Evolutionary conservation across 2,329 filamentous ascomycete genomes (phyloP).

Genomic region (Dothistroma septosporum): DNA sequence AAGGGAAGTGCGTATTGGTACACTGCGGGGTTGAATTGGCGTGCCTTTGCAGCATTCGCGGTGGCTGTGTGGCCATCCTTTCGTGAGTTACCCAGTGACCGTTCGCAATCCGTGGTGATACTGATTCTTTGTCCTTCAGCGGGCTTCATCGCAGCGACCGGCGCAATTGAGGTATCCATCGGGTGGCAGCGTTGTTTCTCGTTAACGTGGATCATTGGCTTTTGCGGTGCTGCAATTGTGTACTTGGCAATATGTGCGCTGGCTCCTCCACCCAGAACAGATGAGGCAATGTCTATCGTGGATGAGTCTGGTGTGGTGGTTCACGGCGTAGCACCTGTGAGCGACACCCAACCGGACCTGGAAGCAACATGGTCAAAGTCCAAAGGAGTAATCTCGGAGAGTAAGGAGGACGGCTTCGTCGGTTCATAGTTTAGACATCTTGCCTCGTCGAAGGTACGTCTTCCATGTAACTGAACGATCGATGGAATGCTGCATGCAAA

Average conservation of each 20-base stretch:
- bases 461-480: no score
- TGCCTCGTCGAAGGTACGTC: no score
- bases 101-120: not conserved
- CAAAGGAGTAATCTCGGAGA: no score
- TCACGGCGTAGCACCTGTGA: no score
- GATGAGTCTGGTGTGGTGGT: no score
- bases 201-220: not conserved
- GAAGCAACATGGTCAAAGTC: no score
- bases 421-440: no score
- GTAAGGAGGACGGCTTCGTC: no score
- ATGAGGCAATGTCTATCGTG: no score
- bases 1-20: constrained; percentile 27
- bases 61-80: not conserved
- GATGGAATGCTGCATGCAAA: no score
- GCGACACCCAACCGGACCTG: no score
- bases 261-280: not conserved
- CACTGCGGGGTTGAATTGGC: constrained; percentile 24
- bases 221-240: not conserved
- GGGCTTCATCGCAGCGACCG: not conserved
- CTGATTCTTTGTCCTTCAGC: not conserved
- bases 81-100: not conserved
- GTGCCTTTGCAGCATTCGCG: constrained; percentile 20
- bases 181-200: not conserved
- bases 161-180: not conserved
- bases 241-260: not conserved